Evolutionary conservation across 345 rosid genomes (phyloP), one percentile per base, ranked within the genome.

Genomic region (Brassica nigra): DNA sequence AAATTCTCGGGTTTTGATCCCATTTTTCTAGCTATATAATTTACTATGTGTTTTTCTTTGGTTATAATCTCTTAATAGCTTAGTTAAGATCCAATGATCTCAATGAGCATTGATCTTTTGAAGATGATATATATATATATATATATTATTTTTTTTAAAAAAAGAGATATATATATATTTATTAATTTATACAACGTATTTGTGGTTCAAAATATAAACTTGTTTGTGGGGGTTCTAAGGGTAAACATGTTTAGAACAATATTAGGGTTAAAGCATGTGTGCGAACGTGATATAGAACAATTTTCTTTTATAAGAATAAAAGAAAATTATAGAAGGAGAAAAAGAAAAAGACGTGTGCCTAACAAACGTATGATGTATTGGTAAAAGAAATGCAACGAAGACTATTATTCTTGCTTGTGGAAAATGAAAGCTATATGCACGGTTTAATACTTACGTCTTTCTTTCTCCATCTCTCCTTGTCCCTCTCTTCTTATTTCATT

Each of bases 261-360:
- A 39, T 1, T 4, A 33, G 36, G 36, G 36, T 33, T 33, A 5
- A 23, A 23, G 36, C 36, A 33, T 33, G 36, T 33, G 36, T 33
- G 36, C 6, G 36, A 33, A 33, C 36, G 37, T 34, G 37, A 34
- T 23, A 23, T 23, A 23, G 27, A 23, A 23, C 27, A 23, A 23
- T 23, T 23, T 23, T 23, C 27, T 23, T 23, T 23, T 23, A 52
- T 8, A 62, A 70, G 64, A 39, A 47, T 42, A 30, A 29, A 15
- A 61, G 27, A 58, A 73, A 68, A n/a, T 44, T 12, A 29, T 9
- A 42, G 66, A 67, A 58, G 39, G 55, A 34, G 66, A 37, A 61
- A 61, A 59, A 73, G 90, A 86, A 79, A 61, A 23, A 23, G 27
- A 89, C 90, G 78, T 87, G 44, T 86, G 90, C 90, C 90, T 81